These are phyloP conservation scores for Phallus indusiatus DNA, from an alignment of 768 basidiomycete species.

Conservation along the genomic window DNA sequence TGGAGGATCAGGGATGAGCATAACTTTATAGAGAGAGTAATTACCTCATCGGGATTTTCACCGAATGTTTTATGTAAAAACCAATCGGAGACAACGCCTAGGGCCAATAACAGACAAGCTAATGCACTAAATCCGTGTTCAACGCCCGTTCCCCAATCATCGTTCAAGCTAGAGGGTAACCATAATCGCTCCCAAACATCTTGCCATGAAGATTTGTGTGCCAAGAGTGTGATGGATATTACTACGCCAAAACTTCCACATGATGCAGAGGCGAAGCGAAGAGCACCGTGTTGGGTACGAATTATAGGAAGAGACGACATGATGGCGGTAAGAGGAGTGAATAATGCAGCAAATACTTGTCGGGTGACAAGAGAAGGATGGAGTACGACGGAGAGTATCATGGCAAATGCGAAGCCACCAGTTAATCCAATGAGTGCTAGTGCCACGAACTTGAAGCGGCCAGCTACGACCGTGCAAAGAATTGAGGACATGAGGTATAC, in stretches of 20 bases:
- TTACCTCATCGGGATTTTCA: conserved; percentile 62
- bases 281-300: conserved; percentile 33
- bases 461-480: conserved; percentile 39
- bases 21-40: neutral
- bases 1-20: neutral
- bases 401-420: conserved; percentile 41
- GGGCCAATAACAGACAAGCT: conserved; percentile 40
- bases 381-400: conserved; percentile 44
- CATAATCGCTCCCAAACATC: conserved; percentile 57
- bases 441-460: conserved; percentile 45
- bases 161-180: conserved; percentile 27
- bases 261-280: conserved; percentile 44
- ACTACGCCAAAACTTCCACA: conserved; percentile 50
- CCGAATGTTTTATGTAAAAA: conserved; percentile 44
- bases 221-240: conserved; percentile 44
- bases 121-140: conserved; percentile 54
- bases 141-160: conserved; percentile 42
- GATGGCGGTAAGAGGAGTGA: conserved; percentile 29
- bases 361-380: conserved; percentile 45
- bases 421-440: conserved; percentile 38
- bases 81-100: conserved; percentile 46
- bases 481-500: conserved; percentile 48
- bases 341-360: conserved; percentile 31
- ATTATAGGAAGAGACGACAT: conserved; percentile 38
- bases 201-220: conserved; percentile 41